phyloP scores from a whole-genome alignment of 768 basidiomycete genomes.

The Boletus tomentosulus region DNA sequence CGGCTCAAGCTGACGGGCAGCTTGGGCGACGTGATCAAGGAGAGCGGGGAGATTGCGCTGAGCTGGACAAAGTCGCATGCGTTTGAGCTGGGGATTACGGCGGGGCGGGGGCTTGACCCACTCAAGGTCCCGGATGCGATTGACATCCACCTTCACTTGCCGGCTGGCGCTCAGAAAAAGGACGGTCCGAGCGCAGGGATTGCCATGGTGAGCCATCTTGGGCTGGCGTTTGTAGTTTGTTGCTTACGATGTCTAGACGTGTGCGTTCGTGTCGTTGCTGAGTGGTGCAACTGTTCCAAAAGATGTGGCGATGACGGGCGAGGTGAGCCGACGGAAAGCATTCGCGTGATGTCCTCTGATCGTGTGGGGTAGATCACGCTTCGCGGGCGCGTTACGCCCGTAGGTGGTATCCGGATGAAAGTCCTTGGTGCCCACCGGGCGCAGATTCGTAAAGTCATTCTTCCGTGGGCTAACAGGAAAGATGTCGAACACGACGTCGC shows the following conservation, averaged over 20 bases:
- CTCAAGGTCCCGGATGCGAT: slow-evolving; percentile 67
- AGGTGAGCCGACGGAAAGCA: slow-evolving; percentile 40
- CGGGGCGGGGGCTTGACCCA: slow-evolving; percentile 64
- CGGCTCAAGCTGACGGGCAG: slow-evolving; percentile 75
- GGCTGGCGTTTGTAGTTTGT: neutral
- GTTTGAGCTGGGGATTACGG: slow-evolving; percentile 74
- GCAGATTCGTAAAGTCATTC: slow-evolving; percentile 74
- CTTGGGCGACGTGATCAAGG: slow-evolving; percentile 88
- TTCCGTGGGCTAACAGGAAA: slow-evolving; percentile 81
- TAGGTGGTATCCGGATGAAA: slow-evolving; percentile 92
- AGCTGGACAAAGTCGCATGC: slow-evolving; percentile 91
- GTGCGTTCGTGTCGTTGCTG: slow-evolving; percentile 83
- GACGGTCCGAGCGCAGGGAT: slow-evolving; percentile 91
- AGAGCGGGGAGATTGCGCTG: slow-evolving; percentile 84
- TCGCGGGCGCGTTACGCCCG: slow-evolving; percentile 74
- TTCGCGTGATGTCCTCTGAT: neutral
- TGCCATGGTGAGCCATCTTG: slow-evolving; percentile 58
- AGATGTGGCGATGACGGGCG: slow-evolving; percentile 86
- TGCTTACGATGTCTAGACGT: slow-evolving; percentile 42
- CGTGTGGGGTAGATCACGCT: slow-evolving; percentile 59
- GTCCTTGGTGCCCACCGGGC: slow-evolving; percentile 88
- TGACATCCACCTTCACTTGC: slow-evolving; percentile 87
- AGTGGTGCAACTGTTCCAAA: slow-evolving; percentile 71
- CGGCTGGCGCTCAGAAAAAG: slow-evolving; percentile 88
- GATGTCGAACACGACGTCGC: slow-evolving; percentile 87